These are phyloP conservation scores for Astrocystis sublimbata DNA, from an alignment of 495 filamentous ascomycete species.

Conservation along the genomic window DNA sequence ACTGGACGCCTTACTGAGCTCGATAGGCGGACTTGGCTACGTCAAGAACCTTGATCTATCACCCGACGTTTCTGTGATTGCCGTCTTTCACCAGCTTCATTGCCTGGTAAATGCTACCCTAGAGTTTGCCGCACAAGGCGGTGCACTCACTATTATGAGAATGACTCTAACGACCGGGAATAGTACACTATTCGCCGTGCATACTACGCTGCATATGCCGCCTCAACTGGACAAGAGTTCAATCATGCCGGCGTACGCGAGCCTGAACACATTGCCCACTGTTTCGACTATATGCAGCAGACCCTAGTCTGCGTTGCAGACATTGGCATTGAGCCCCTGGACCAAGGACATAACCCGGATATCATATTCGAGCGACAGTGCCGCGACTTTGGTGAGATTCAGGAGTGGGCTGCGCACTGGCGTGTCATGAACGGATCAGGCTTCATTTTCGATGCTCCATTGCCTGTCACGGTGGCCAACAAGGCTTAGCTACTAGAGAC, in stretches of 20 bases:
- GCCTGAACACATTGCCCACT: neutral
- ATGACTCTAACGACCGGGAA: too few species aligned
- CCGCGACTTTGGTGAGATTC: neutral
- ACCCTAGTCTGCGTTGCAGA: neutral
- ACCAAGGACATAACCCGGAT: neutral
- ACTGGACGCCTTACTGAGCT: neutral
- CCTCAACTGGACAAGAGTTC: constrained; percentile 3
- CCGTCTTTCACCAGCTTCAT: constrained; percentile 5
- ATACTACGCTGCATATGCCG: constrained; percentile 3
- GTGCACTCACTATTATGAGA: too few species aligned
- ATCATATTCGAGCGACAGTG: constrained; percentile 5
- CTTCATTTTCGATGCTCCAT: neutral
- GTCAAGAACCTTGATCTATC: neutral
- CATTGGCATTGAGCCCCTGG: neutral
- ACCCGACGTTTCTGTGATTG: neutral
- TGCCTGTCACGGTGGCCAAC: too few species aligned
- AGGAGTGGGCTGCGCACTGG: constrained; percentile 1
- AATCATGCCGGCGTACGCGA: constrained; percentile 4
- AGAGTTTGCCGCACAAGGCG: too few species aligned
- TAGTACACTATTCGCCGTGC: constrained; percentile 12
- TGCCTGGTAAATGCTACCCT: neutral
- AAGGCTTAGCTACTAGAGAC: too few species aligned
- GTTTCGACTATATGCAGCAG: constrained; percentile 6
- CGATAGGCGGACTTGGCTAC: neutral
- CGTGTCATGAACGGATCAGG: neutral